phyloP scores from a whole-genome alignment of 2,329 filamentous ascomycete genomes.

The Colletotrichum abscissum region DNA sequence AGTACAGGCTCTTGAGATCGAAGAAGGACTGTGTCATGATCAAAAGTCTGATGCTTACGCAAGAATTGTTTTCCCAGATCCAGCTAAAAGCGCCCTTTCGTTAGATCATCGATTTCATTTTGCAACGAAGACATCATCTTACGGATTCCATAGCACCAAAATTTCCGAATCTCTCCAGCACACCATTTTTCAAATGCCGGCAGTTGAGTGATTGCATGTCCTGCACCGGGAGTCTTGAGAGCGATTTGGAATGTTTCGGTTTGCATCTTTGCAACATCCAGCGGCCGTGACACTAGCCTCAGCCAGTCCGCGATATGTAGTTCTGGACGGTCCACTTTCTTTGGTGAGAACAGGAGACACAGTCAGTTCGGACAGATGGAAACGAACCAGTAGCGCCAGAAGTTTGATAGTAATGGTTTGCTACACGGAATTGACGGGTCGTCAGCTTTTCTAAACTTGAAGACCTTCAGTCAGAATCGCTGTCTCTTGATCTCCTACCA shows the following conservation, averaged over 20 bases:
- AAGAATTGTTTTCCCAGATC: slow-evolving; percentile 13
- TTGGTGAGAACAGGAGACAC: background rate
- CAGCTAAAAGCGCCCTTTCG: background rate
- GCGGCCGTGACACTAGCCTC: background rate
- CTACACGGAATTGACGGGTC: background rate
- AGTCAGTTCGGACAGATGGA: background rate
- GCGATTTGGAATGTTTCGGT: background rate
- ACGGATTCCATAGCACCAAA: slow-evolving; percentile 16
- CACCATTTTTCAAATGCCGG: background rate
- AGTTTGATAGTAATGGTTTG: background rate
- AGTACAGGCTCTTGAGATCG: background rate
- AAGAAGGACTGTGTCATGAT: background rate
- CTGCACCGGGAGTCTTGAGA: background rate
- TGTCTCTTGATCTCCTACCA: slow-evolving; percentile 2
- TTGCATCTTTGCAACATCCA: slow-evolving; percentile 12
- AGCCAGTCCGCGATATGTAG: slow-evolving; percentile 1
- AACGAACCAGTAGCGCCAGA: background rate
- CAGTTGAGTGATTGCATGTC: background rate
- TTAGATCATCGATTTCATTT: background rate
- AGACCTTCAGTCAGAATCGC: background rate
- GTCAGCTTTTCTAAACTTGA: background rate
- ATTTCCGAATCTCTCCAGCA: background rate
- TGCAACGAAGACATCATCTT: background rate
- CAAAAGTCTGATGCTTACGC: background rate
- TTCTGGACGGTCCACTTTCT: background rate